Evolutionary conservation across 441 rosid genomes (phyloP).

Genomic region (Populus trichocarpa): DNA sequence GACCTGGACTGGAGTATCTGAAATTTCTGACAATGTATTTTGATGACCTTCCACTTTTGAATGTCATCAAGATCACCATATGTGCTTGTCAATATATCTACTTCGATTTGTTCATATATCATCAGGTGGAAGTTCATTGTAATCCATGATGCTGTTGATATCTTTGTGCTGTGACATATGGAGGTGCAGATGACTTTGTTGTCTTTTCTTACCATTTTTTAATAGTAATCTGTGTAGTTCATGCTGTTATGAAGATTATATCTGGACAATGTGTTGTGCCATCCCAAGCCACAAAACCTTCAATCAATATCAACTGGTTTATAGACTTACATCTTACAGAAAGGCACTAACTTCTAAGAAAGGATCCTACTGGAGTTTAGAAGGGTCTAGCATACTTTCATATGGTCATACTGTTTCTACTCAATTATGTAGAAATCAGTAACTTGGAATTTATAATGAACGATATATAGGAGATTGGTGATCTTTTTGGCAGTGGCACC

Average conservation of each 20-base stretch:
- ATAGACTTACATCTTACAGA: not conserved
- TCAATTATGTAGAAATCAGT: not conserved
- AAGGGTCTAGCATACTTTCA: not conserved
- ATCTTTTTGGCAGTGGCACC: not conserved
- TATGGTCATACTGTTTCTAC: not conserved
- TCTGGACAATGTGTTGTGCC: not conserved
- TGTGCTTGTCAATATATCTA: not conserved
- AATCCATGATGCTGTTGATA: conserved; percentile 3
- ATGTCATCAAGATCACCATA: not conserved
- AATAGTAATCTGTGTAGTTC: too few species aligned
- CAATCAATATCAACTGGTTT: not conserved
- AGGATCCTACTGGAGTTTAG: not conserved
- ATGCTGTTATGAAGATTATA: not conserved
- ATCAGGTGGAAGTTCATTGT: not conserved
- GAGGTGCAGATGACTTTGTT: not conserved
- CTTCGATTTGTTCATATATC: not conserved
- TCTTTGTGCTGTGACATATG: conserved; percentile 3
- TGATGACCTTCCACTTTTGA: not conserved
- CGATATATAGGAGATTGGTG: not conserved
- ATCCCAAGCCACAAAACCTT: not conserved
- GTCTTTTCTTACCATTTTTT: not conserved
- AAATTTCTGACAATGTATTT: not conserved
- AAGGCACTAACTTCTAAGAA: not conserved
- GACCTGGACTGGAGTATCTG: not conserved
- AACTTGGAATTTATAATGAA: too few species aligned